Base-by-base conservation (phyloP, 2,329 filamentous ascomycete species). In the Aspergillus aculeatinus region DNA sequence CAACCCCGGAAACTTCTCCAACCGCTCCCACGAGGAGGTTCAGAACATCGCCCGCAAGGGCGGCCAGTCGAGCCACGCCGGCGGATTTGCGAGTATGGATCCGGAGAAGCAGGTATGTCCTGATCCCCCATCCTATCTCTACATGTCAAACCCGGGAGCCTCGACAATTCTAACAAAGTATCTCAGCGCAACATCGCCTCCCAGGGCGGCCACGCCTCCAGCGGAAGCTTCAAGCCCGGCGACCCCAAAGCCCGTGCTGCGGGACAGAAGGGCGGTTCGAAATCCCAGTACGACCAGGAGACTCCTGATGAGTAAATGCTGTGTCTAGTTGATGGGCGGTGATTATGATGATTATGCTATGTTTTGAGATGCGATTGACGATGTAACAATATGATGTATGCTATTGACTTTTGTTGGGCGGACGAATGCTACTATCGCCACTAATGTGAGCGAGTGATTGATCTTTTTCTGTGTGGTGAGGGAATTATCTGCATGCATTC, bases 171-270 rank as follows among this genome's bases (percentile, higher is more conserved):
- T n/a, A 31, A 31, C 21, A 2, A 16, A 39, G 58, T 14, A 56
- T 51, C 12, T 9, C 47, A 84, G 83, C 74, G 76, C 23, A 78
- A 85, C 1, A 85, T 86, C 61, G 83, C 84, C 1, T 85, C 83
- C 9, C 75, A 78, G 69, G 84, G 84, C 10, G 84, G 82, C 3
- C 74, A 84, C 55, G 80, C 81, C 0, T 85, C 82, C 0, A 76
- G 77, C 39, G 83, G 84, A 5, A 83, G 79, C 3, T 86, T 86
- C 57, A 80, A 85, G 67, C 78, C 78, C 1, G 81, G 83, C 9
- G 82, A 79, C 53, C 79, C 83, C 69, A 78, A 76, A 62, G 83
- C 83, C 1, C 78, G 74, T 49, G 83, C 85, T 69, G 83, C 83
- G 21, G 83, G 83, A 2, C 74, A 76, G 25, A 67, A 65, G 55